phyloP scores from a whole-genome alignment of 306 rosid species.

The Cyclanthera cordifolia region DNA sequence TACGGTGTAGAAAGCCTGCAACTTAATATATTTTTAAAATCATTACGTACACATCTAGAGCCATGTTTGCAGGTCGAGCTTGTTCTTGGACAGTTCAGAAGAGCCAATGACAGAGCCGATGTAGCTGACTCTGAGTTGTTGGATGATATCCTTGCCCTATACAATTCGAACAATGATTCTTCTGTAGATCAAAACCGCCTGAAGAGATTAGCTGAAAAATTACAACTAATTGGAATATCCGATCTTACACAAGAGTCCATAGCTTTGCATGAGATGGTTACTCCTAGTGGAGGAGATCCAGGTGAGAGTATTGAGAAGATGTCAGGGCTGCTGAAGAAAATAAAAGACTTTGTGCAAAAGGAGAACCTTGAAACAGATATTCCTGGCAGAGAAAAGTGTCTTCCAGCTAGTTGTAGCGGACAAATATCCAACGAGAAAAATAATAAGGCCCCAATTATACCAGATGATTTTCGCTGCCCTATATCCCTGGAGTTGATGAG shows the following conservation, averaged over 20 bases:
- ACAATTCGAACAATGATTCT: conserved; percentile 40
- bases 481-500: conserved; percentile 88
- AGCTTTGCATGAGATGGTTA: conserved; percentile 87
- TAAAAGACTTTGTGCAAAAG: conserved; percentile 66
- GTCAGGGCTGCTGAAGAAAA: conserved; percentile 66
- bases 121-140: conserved; percentile 53
- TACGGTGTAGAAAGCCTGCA: neutral
- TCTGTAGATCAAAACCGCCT: conserved; percentile 45
- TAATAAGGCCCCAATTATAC: conserved; percentile 45
- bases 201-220: conserved; percentile 55
- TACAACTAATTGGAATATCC: conserved; percentile 62
- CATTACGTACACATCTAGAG: conserved; percentile 13
- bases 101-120: conserved; percentile 82
- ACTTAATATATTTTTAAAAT: neutral
- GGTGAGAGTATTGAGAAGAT: conserved; percentile 80
- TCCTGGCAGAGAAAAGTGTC: conserved; percentile 29
- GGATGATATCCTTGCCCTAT: conserved; percentile 53
- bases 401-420: conserved; percentile 36
- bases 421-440: conserved; percentile 36
- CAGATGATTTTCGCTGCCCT: conserved; percentile 94
- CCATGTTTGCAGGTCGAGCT: conserved; percentile 64
- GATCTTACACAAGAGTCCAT: conserved; percentile 83
- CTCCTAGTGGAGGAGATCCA: conserved; percentile 67
- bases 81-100: conserved; percentile 82
- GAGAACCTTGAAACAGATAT: conserved; percentile 54